phyloP scores from a whole-genome alignment of 2,329 filamentous ascomycete genomes.

The Hypoxylon sp. region DNA sequence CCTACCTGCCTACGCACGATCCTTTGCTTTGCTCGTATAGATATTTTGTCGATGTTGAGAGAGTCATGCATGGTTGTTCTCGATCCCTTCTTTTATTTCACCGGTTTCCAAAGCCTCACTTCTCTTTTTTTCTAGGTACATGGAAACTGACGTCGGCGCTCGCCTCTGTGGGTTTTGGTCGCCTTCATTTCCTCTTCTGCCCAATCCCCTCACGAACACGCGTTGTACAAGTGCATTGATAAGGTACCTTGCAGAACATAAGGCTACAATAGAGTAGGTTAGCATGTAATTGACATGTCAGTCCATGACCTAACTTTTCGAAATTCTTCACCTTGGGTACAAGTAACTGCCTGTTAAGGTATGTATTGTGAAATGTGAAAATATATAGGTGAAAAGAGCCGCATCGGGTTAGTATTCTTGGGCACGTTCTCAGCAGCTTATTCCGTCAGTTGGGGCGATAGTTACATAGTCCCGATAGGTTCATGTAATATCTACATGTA shows the following conservation, averaged over 20 bases:
- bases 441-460: constrained; percentile 17
- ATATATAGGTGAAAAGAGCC: constrained; percentile 12
- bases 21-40: constrained; percentile 38
- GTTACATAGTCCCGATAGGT: constrained; percentile 31
- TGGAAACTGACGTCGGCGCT: constrained; percentile 24
- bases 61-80: constrained; percentile 36
- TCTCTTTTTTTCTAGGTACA: constrained; percentile 10
- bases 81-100: constrained; percentile 28
- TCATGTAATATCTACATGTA: constrained; percentile 12
- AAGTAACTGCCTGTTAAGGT: constrained; percentile 7
- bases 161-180: constrained; percentile 26
- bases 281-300: constrained; percentile 24
- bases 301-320: constrained; percentile 11
- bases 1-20: constrained; percentile 35
- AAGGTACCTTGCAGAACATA: constrained; percentile 46
- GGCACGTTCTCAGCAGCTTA: constrained; percentile 3
- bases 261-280: constrained; percentile 39
- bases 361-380: constrained; percentile 1
- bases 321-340: constrained; percentile 18
- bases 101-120: constrained; percentile 40
- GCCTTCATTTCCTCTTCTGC: constrained; percentile 26
- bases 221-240: constrained; percentile 27
- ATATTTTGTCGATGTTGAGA: constrained; percentile 23
- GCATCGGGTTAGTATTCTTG: constrained; percentile 32
- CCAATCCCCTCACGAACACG: constrained; percentile 35